Base-by-base conservation (phyloP, 23 red algal species). In the Gracilariopsis chorda region DNA sequence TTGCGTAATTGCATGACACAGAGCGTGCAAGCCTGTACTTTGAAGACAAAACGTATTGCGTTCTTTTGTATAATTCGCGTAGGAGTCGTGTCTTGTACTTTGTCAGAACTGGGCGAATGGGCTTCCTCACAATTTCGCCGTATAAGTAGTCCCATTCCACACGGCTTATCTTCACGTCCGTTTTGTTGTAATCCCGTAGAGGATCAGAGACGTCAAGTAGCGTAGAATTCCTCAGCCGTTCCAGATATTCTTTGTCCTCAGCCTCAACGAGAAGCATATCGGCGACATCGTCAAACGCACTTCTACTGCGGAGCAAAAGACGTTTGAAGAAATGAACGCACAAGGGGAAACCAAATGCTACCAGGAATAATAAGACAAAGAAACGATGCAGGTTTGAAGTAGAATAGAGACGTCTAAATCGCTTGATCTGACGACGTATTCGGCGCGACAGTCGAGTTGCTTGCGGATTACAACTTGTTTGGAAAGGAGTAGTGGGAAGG, bases 1-100 rank as follows among this genome's bases (percentile, higher is more conserved):
- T 84, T 20, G 61, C 43, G 25, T 84, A 84, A 32, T 84, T 84
- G 58, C 80, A 84, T 12, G 80, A 84, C n/a, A 84, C 80, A 24
- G 45, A 56, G 12, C 33, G 80, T 25, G 80, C 56, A 64, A 62
- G 80, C 24, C 34, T 42, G 21, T 46, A 46, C 58, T 70, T 84
- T 21, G 35, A 68, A 20, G 20, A 56, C 16, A 84, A 10, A 8
- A 48, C 48, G 60, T 84, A 84, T 12, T 84, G 56, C 19, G 80
- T 84, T 69, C 36, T 61, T 36, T 58, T 62, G 29, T 63, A 72
- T 37, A 86, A 62, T 34, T 86, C 82, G 32, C 82, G 82, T 30
- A 86, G 34, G 25, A 86, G 40, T 36, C 82, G 44, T 27, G 34
- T 86, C 62, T 86, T 86, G 29, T 86, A 86, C 45, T 86, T 86